phyloP scores from a whole-genome alignment of 23 red algal species.

The Agarophyton chilense region DNA sequence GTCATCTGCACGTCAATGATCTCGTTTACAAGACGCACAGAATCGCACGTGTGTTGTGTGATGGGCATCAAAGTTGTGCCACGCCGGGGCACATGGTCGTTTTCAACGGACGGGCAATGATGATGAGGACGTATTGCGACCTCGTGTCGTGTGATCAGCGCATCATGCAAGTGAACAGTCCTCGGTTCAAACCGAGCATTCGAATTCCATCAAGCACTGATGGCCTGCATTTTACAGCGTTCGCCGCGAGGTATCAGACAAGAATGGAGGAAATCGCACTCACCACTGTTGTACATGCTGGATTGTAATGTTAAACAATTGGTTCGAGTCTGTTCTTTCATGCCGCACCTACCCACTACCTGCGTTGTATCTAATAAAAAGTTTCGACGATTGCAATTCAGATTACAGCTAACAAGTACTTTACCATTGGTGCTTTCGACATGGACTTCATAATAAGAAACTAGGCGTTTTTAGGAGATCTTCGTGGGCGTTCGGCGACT shows the following conservation, averaged over 20 bases:
- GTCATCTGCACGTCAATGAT: background rate
- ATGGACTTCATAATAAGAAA: background rate
- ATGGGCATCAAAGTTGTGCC: background rate
- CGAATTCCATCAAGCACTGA: constrained; percentile 20
- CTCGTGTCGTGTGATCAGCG: background rate
- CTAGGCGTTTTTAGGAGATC: background rate
- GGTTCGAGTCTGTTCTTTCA: background rate
- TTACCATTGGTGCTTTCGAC: background rate
- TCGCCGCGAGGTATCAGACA: constrained; percentile 16
- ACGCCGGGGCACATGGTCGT: constrained; percentile 24
- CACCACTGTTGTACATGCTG: constrained; percentile 4
- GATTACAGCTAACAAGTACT: background rate
- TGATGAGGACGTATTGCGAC: constrained; percentile 25
- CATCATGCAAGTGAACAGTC: constrained; percentile 36
- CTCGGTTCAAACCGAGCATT: background rate
- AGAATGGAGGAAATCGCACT: constrained; percentile 14
- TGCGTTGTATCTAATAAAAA: too few relatives aligned
- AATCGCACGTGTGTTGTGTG: background rate
- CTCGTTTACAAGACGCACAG: constrained; percentile 6
- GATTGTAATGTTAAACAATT: background rate
- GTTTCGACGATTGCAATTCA: too few relatives aligned
- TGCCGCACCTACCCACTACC: too few relatives aligned
- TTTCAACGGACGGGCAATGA: constrained; percentile 7
- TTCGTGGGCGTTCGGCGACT: background rate
- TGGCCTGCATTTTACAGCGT: constrained; percentile 18